Conservation (phyloP, 2,329 filamentous ascomycete species). For the Alternaria conjuncta region DNA sequence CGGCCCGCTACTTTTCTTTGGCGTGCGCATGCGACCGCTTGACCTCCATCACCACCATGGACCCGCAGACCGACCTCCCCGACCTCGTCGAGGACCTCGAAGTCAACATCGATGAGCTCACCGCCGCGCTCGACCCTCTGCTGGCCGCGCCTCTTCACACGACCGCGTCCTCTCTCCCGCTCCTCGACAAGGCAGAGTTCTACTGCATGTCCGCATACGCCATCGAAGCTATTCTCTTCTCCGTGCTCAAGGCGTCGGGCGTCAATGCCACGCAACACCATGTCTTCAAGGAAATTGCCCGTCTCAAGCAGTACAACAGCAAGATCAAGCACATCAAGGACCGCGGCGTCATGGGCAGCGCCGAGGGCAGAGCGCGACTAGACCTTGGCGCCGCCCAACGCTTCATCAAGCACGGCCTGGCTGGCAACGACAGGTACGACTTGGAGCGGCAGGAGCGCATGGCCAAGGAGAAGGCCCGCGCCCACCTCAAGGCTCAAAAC, state of each 20-base stretch:
- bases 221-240: slow-evolving; percentile 88
- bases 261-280: slow-evolving; percentile 81
- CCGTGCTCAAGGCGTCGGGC: slow-evolving; percentile 78
- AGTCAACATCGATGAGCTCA: slow-evolving; percentile 78
- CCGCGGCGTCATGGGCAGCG: slow-evolving; percentile 49
- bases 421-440: slow-evolving; percentile 56
- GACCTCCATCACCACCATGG: slow-evolving; percentile 50
- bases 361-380: slow-evolving; percentile 55
- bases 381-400: slow-evolving; percentile 80
- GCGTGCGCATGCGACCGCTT: neutral
- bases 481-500: slow-evolving; percentile 28
- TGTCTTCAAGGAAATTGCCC: slow-evolving; percentile 82
- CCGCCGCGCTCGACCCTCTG: slow-evolving; percentile 76
- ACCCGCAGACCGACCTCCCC: slow-evolving; percentile 62
- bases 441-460: slow-evolving; percentile 46
- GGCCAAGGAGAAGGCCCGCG: slow-evolving; percentile 43
- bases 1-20: slow-evolving; percentile 35
- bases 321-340: slow-evolving; percentile 83
- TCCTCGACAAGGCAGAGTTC: slow-evolving; percentile 95
- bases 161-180: slow-evolving; percentile 77
- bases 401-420: slow-evolving; percentile 82
- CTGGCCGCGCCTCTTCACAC: slow-evolving; percentile 69
- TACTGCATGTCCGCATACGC: slow-evolving; percentile 88
- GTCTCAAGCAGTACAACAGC: slow-evolving; percentile 88
- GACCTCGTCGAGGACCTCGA: slow-evolving; percentile 77